Base-by-base conservation (phyloP, 495 filamentous ascomycete genomes). In the Lophium mytilinum region DNA sequence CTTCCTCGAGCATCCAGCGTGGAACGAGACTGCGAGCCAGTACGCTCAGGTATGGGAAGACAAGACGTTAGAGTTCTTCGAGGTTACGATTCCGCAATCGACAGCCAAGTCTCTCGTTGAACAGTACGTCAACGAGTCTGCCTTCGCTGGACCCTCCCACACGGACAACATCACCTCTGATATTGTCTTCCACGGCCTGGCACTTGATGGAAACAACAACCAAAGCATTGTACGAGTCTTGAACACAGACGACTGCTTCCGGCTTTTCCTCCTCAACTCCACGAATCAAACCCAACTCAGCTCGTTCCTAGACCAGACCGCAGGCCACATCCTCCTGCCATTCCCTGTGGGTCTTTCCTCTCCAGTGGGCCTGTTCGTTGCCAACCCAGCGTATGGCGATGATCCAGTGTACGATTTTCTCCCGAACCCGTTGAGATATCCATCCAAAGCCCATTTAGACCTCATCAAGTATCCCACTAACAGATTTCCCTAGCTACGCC, bases 1-100 rank as follows among this genome's bases (percentile, higher is more conserved):
- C 59, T 82, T 78, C 54, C 68, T 74, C 4, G 62, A 66, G 3
- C 72, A 78, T 59, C 55, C 74, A 0, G 62, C 76, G 1, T 85
- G 82, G 82, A 55, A 58, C 17, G 52, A 50, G 0, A 64, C 68
- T 11, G 79, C 81, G 7, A 70, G 71, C 17, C 52, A 62, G 15
- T 82, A 81, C 60, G 81, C 83, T 1, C 60, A 80, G 46, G 68
- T 83, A 9, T 85, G 82, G 83, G 83, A 85, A 71, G 80, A 84
- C 58, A 69, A 73, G 2, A 82, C 82, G 0, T 73, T 86, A 5
- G 35, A 66, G 8, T 82, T 84, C 69, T 86, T 86, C 70, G 64
- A 76, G 53, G 73, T 72, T 21, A 57, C 39, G 9, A 64, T 84
- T 15, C 71, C 77, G 0, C 46, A 66, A 46, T 53, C 67, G 0